Base-by-base conservation (phyloP, 371 early-diverging fungal genomes). In the Mortierella sp. region DNA sequence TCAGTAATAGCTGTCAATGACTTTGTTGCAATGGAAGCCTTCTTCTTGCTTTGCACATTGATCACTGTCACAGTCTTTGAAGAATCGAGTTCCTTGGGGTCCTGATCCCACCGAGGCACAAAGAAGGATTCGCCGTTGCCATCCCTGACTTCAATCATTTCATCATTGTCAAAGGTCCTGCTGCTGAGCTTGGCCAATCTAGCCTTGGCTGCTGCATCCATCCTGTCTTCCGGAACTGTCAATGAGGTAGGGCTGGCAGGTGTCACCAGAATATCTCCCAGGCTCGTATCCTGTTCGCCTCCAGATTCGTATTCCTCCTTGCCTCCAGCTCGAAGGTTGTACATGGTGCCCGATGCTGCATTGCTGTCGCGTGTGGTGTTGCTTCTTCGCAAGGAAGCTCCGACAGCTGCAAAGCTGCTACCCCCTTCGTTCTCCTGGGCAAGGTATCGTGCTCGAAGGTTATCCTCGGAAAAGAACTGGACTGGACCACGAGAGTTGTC, bases 391-490 rank as follows among this genome's bases (percentile, higher is more conserved):
- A 76, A 51, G 2, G 77, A 68, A 3, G 69, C 65, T 22, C 69
- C 77, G 16, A 69, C 56, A 10, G 64, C 69, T 6, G 69, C 69
- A 49, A 76, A 54, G 25, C 77, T 76, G 47, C 56, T 50, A 13
- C 69, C 69, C 0, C 64, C 69, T 19, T 57, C 28, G 21, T 63
- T 58, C 29, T 64, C 69, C 57, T 74, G 76, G 22, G 63, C 63
- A 19, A 74, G 69, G 46, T 65, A 76, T 13, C 69, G 51, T 0
- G 77, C 56, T 16, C 77, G 69, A 29, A 76, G 77, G 24, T 76
- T 76, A 17, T 76, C 77, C 47, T 76, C 77, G 6, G 77, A 76
- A 40, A 76, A 69, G 69, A 76, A 76, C 47, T 76, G 77, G 21
- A 69, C 69, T 16, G 77, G 77, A 2, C 34, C 58, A 48, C 69